These are phyloP conservation scores for Tricholoma matsutake DNA, from an alignment of 768 basidiomycete species.

Conservation along the genomic window DNA sequence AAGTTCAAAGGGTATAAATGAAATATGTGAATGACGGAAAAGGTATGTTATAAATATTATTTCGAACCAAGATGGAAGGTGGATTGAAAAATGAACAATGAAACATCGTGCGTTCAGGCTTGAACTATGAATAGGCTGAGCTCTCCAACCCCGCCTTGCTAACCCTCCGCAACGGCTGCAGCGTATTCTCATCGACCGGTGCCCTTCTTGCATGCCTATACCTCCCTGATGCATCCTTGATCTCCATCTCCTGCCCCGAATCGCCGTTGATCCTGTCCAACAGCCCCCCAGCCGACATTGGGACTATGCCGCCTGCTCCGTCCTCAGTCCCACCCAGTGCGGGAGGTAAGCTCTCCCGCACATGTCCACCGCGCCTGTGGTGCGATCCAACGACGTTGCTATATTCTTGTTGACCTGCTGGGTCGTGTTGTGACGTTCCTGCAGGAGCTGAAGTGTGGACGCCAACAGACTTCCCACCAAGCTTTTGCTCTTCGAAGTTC, in stretches of 20 bases:
- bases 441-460: slow-evolving; percentile 44
- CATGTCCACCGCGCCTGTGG: slow-evolving; percentile 54
- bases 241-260: slow-evolving; percentile 81
- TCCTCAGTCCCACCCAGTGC: slow-evolving; percentile 21
- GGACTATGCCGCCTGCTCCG: slow-evolving; percentile 24
- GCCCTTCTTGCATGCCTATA: slow-evolving; percentile 86
- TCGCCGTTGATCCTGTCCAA: slow-evolving; percentile 53
- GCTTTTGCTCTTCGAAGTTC: slow-evolving; percentile 91
- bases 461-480: slow-evolving; percentile 73
- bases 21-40: background rate
- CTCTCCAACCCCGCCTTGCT: slow-evolving; percentile 94
- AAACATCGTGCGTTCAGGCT: background rate
- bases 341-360: slow-evolving; percentile 76
- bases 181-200: slow-evolving; percentile 82
- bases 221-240: slow-evolving; percentile 80
- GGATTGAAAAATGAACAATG: background rate
- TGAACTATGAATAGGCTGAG: slow-evolving; percentile 28
- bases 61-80: background rate
- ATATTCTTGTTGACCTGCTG: slow-evolving; percentile 28
- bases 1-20: background rate
- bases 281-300: slow-evolving; percentile 36
- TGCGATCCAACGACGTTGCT: slow-evolving; percentile 39
- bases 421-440: slow-evolving; percentile 21
- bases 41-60: background rate
- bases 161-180: slow-evolving; percentile 87